Conservation (phyloP, 495 filamentous ascomycete species). For the Daldinia concentrica region DNA sequence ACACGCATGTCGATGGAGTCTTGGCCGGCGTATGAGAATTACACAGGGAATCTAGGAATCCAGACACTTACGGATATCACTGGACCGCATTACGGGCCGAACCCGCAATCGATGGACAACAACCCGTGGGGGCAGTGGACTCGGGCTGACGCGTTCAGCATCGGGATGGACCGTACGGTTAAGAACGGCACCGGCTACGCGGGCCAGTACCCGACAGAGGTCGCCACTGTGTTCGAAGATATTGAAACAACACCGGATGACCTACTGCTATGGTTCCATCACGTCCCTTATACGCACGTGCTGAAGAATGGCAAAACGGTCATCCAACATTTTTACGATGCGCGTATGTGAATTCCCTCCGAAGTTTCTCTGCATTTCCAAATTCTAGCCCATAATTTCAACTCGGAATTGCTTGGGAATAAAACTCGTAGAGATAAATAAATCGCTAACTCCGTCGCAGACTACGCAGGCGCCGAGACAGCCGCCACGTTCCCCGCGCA, state of each 20-base stretch:
- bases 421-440: neutral
- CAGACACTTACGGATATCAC: constrained; percentile 76
- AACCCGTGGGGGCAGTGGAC: constrained; percentile 82
- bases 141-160: constrained; percentile 63
- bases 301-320: constrained; percentile 74
- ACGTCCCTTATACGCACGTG: constrained; percentile 72
- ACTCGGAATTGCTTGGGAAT: neutral
- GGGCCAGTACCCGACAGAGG: constrained; percentile 70
- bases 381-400: too few species aligned
- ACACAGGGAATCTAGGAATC: constrained; percentile 74
- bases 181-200: constrained; percentile 70
- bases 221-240: constrained; percentile 66
- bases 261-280: constrained; percentile 78
- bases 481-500: constrained; percentile 64
- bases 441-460: constrained; percentile 8
- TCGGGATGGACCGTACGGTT: constrained; percentile 79
- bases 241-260: constrained; percentile 73
- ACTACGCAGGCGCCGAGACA: constrained; percentile 69
- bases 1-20: constrained; percentile 72
- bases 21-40: constrained; percentile 76
- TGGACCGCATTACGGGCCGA: constrained; percentile 72
- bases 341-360: constrained; percentile 41
- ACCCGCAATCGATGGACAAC: constrained; percentile 70
- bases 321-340: constrained; percentile 81
- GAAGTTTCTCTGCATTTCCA: neutral